Evolutionary conservation across 768 basidiomycete genomes (phyloP).

Genomic region (Lentinus tigrinus): DNA sequence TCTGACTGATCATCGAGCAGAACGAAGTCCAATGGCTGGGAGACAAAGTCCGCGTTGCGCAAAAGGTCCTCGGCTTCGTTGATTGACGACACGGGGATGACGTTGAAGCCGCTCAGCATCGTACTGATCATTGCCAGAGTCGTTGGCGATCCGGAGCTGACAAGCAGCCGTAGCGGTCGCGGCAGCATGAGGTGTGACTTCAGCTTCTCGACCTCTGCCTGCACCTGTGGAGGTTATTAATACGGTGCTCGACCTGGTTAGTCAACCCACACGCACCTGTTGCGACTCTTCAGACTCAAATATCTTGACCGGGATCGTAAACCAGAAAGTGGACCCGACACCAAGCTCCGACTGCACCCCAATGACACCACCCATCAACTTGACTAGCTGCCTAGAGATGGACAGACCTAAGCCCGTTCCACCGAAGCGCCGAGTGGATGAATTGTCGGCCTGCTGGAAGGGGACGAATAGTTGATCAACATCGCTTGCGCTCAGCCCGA

Average conservation of each 20-base stretch:
- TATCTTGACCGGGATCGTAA: constrained; percentile 65
- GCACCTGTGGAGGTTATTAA: constrained; percentile 34
- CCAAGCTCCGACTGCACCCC: constrained; percentile 66
- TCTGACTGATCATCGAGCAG: constrained; percentile 70
- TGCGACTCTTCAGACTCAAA: constrained; percentile 55
- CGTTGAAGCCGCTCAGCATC: constrained; percentile 55
- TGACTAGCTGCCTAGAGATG: constrained; percentile 72
- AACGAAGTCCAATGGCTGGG: constrained; percentile 55
- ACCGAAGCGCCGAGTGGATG: constrained; percentile 72
- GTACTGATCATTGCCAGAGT: constrained; percentile 55
- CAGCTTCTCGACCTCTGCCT: constrained; percentile 46
- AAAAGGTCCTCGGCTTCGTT: constrained; percentile 47
- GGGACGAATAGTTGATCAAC: constrained; percentile 69
- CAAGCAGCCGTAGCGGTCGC: constrained; percentile 47
- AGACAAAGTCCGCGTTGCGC: constrained; percentile 28
- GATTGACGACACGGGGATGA: constrained; percentile 43
- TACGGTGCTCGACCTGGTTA: neutral
- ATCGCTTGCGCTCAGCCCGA: constrained; percentile 65
- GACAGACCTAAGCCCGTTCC: constrained; percentile 77
- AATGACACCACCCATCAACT: constrained; percentile 74
- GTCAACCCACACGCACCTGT: constrained; percentile 39
- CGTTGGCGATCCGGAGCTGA: constrained; percentile 58
- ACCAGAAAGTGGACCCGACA: constrained; percentile 70
- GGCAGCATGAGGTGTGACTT: constrained; percentile 47
- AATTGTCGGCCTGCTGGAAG: constrained; percentile 79